These are phyloP conservation scores for Wallacemonas sp. DNA, from an alignment of 208 protist species.

Conservation along the genomic window DNA sequence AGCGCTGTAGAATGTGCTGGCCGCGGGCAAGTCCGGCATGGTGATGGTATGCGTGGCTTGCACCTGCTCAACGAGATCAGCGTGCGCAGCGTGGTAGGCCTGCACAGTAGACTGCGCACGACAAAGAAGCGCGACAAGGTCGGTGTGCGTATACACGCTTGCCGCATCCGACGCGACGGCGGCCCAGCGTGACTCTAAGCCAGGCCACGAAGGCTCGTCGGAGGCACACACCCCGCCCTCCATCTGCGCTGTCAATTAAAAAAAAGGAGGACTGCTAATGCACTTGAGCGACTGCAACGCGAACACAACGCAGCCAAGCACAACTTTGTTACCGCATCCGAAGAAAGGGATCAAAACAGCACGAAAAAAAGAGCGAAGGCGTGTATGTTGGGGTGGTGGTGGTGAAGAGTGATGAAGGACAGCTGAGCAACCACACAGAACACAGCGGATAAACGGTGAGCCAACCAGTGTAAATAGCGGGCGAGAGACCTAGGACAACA, in stretches of 20 bases:
- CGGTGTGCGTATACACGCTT: constrained; percentile 24
- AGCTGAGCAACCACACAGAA: too few relatives aligned
- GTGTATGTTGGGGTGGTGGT: too few relatives aligned
- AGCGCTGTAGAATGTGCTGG: background rate
- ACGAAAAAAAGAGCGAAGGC: too few relatives aligned
- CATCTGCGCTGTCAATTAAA: background rate
- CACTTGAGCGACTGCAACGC: too few relatives aligned
- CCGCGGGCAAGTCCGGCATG: background rate
- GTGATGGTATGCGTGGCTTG: background rate
- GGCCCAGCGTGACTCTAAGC: constrained; percentile 1
- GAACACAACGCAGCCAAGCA: too few relatives aligned
- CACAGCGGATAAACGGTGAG: too few relatives aligned
- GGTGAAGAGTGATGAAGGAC: background rate
- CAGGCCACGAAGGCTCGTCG: background rate
- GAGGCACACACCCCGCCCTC: background rate
- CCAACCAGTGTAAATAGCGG: too few relatives aligned
- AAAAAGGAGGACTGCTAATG: too few relatives aligned
- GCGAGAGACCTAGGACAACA: constrained; percentile 2
- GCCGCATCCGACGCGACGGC: background rate
- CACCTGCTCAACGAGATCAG: background rate
- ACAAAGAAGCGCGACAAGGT: constrained; percentile 30
- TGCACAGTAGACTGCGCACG: constrained; percentile 19
- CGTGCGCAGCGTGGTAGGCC: background rate
- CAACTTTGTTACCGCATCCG: too few relatives aligned
- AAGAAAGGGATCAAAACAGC: too few relatives aligned